Evolutionary conservation across 2,329 filamentous ascomycete genomes (phyloP).

Genomic region (Huntiella savannae): DNA sequence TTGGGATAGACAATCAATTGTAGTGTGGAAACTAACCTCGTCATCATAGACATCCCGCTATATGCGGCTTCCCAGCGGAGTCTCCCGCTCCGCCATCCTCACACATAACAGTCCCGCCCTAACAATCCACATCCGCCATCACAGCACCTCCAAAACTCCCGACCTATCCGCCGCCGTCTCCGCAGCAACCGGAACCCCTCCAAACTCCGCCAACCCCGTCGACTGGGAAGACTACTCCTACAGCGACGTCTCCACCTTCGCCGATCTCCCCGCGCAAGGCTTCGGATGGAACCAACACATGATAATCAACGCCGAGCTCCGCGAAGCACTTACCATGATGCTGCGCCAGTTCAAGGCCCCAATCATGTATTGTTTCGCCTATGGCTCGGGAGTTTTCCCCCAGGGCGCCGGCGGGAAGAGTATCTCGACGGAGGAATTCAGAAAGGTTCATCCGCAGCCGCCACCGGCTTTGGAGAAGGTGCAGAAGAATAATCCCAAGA

Average conservation of each 20-base stretch:
- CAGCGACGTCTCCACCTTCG: slow-evolving; percentile 24
- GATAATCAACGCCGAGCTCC: slow-evolving; percentile 87
- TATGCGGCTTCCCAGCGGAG: neutral
- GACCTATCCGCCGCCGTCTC: neutral
- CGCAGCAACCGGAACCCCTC: neutral
- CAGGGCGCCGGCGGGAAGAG: slow-evolving; percentile 39
- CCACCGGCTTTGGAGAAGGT: slow-evolving; percentile 65
- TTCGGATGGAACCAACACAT: slow-evolving; percentile 96
- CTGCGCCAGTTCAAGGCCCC: slow-evolving; percentile 83
- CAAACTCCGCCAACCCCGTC: slow-evolving; percentile 9
- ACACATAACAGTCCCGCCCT: slow-evolving; percentile 1
- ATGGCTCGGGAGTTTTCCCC: slow-evolving; percentile 89
- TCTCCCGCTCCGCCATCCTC: neutral
- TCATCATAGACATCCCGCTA: slow-evolving; percentile 3
- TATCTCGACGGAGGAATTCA: slow-evolving; percentile 36
- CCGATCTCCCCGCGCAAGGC: slow-evolving; percentile 26
- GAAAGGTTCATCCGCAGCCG: slow-evolving; percentile 60
- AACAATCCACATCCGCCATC: neutral
- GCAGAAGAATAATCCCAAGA: slow-evolving; percentile 76
- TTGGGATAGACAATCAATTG: neutral
- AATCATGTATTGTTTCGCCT: slow-evolving; percentile 91
- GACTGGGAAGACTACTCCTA: slow-evolving; percentile 27
- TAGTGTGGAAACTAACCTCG: neutral
- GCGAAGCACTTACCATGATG: slow-evolving; percentile 70
- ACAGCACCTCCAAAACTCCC: neutral